Conservation (phyloP, 345 rosid species). For the Isatis tinctoria region DNA sequence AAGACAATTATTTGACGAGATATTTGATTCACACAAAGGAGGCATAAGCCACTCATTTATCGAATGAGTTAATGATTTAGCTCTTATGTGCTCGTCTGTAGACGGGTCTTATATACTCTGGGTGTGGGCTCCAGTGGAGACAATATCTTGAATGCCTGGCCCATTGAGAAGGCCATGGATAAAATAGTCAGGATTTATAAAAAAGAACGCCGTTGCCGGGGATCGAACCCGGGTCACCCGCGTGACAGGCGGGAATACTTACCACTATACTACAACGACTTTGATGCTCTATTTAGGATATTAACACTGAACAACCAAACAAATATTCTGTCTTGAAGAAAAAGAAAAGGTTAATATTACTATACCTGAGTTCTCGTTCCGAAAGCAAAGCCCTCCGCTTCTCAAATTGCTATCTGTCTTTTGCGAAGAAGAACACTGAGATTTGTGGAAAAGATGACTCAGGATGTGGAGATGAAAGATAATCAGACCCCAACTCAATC, state of each 20-base stretch:
- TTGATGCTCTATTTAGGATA: accelerated
- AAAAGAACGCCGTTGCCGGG: slow-evolving; percentile 26
- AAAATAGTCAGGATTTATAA: not conserved
- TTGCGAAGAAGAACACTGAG: not conserved
- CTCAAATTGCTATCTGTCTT: not conserved
- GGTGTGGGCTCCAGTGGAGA: no score
- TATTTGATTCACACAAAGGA: no score
- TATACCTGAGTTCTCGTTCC: no score
- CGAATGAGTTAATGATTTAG: no score
- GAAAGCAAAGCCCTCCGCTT: not conserved
- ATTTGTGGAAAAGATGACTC: slow-evolving; percentile 46
- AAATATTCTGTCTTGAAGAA: slow-evolving; percentile 30
- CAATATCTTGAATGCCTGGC: no score
- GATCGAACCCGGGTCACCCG: slow-evolving; percentile 97
- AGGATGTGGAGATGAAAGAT: slow-evolving; percentile 83
- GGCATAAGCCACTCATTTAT: no score
- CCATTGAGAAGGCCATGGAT: not conserved
- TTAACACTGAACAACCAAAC: not conserved
- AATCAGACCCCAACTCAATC: slow-evolving; percentile 53
- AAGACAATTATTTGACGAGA: not conserved
- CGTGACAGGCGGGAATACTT: slow-evolving; percentile 94
- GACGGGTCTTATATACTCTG: no score
- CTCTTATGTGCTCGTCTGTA: no score
- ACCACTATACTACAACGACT: slow-evolving; percentile 96
- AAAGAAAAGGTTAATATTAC: no score